These are phyloP conservation scores for Carex pumila DNA, from an alignment of 176 grass and related monocot genomes.

Conservation along the genomic window DNA sequence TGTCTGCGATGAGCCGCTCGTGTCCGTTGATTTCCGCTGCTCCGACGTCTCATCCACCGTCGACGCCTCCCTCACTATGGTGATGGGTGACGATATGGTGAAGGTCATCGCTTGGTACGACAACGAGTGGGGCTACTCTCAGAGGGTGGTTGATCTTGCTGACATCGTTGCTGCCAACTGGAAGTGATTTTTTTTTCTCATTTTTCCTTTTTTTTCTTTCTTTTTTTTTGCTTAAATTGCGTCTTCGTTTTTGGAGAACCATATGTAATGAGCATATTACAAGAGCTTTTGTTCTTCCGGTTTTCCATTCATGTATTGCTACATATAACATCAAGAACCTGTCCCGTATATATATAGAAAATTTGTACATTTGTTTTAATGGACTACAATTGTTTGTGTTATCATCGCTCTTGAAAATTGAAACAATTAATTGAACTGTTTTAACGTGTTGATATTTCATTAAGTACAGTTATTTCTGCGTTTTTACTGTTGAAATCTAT, in stretches of 20 bases:
- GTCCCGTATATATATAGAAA: conserved; percentile 22
- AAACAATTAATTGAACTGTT: neutral
- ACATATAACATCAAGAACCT: conserved; percentile 2
- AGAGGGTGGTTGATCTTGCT: conserved; percentile 41
- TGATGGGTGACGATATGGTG: conserved; percentile 38
- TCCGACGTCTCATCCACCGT: conserved; percentile 37
- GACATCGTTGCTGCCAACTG: conserved; percentile 42
- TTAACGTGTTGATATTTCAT: neutral
- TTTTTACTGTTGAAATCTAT: too few species aligned
- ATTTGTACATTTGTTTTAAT: conserved; percentile 11
- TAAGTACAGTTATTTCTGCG: too few species aligned
- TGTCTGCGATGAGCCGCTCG: conserved; percentile 47
- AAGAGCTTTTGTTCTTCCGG: conserved; percentile 2
- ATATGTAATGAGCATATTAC: conserved; percentile 16
- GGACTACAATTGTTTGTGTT: neutral
- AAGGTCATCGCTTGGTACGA: conserved; percentile 49
- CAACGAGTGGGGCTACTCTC: conserved; percentile 49
- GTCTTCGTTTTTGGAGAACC: neutral
- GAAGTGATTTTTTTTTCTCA: conserved; percentile 31
- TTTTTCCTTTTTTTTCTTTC: neutral
- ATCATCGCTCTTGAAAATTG: neutral
- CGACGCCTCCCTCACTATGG: conserved; percentile 34
- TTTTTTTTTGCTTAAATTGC: neutral
- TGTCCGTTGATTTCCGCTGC: conserved; percentile 50
- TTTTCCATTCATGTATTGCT: conserved; percentile 16